Conservation (phyloP, 2,329 filamentous ascomycete genomes). For the Fusarium siculi region DNA sequence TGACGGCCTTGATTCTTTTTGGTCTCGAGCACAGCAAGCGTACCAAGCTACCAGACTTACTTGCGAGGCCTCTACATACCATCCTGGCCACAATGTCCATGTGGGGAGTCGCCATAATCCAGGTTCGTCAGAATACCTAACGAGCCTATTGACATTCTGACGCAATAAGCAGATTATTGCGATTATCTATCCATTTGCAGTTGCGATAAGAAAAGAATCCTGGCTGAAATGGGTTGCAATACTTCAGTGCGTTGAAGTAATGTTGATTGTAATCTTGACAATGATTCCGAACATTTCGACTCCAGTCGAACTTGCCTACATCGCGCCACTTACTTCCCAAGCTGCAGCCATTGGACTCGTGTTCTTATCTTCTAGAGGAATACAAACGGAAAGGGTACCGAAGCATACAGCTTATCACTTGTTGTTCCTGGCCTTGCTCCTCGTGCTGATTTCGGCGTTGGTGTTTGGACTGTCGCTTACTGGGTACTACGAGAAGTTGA, state of each 20-base stretch:
- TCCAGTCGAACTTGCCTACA: neutral
- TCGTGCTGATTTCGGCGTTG: too few species aligned
- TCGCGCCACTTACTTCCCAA: neutral
- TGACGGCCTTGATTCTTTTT: neutral
- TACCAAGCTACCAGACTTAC: neutral
- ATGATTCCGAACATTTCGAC: neutral
- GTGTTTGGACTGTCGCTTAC: neutral
- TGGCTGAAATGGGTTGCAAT: neutral
- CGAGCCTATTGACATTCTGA: neutral
- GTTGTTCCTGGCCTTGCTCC: neutral
- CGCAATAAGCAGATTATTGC: neutral
- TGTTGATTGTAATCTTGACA: neutral
- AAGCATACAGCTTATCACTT: neutral
- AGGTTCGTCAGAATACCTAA: neutral
- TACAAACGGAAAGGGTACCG: neutral
- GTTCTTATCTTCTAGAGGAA: neutral
- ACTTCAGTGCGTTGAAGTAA: neutral
- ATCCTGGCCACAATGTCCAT: neutral
- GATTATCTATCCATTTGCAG: neutral
- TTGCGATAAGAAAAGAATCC: neutral
- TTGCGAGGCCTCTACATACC: neutral
- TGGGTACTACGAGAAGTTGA: neutral
- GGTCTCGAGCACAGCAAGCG: neutral
- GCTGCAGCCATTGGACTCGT: neutral
- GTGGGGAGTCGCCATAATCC: neutral